phyloP scores from a whole-genome alignment of 192 early-diverging fungal genomes.

The Backusella liffmaniae region DNA sequence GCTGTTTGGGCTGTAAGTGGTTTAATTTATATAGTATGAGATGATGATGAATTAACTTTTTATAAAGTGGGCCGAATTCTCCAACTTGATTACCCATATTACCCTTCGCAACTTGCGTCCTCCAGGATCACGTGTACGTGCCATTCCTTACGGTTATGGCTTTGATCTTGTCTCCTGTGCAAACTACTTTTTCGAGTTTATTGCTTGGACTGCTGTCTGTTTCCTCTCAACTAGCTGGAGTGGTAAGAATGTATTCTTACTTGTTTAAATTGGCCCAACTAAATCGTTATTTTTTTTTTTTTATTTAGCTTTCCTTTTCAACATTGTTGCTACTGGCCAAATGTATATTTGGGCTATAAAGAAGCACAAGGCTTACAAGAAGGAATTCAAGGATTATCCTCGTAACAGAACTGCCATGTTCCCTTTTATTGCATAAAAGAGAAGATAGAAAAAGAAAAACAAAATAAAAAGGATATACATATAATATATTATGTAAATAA shows the following conservation, averaged over 20 bases:
- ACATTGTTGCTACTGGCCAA: slow-evolving; percentile 70
- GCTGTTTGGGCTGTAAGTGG: slow-evolving; percentile 59
- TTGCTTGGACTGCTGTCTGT: slow-evolving; percentile 78
- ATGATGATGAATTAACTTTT: neutral
- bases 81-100: slow-evolving; percentile 81
- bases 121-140: slow-evolving; percentile 78
- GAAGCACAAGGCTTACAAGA: slow-evolving; percentile 88
- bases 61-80: slow-evolving; percentile 71
- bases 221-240: slow-evolving; percentile 70
- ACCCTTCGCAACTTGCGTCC: slow-evolving; percentile 92
- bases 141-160: slow-evolving; percentile 90
- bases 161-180: slow-evolving; percentile 88
- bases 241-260: slow-evolving; percentile 29
- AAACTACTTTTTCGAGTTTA: slow-evolving; percentile 91
- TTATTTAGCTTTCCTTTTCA: slow-evolving; percentile 56
- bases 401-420: slow-evolving; percentile 78
- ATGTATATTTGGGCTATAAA: slow-evolving; percentile 97
- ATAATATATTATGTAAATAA: neutral
- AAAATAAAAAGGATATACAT: neutral
- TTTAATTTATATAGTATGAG: neutral
- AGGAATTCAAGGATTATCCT: slow-evolving; percentile 92
- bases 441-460: neutral
- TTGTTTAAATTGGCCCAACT: neutral
- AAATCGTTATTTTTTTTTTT: neutral
- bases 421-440: slow-evolving; percentile 59